These are phyloP conservation scores for Biscutella laevigata DNA, from an alignment of 441 rosid species.

Conservation along the genomic window DNA sequence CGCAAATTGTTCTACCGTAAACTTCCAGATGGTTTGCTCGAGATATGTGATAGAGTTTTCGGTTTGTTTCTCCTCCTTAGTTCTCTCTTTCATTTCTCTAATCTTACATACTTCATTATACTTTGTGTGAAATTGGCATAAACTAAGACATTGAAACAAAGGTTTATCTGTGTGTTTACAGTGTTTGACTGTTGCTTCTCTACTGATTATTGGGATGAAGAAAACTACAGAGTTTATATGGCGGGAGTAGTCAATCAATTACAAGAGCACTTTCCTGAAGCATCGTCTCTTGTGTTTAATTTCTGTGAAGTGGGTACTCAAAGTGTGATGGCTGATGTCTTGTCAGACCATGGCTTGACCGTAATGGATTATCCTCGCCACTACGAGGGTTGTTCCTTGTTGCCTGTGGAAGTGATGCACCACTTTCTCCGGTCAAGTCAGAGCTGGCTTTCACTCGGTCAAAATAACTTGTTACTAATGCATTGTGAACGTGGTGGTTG, in stretches of 20 bases:
- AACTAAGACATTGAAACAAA: slow-evolving; percentile 12
- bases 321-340: slow-evolving; percentile 46
- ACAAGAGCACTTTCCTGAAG: slow-evolving; percentile 66
- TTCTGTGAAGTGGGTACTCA: slow-evolving; percentile 61
- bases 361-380: slow-evolving; percentile 96
- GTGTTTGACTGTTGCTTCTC: slow-evolving; percentile 91
- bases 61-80: slow-evolving; percentile 36
- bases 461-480: slow-evolving; percentile 68
- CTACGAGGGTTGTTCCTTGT: slow-evolving; percentile 78
- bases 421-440: slow-evolving; percentile 87
- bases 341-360: slow-evolving; percentile 71
- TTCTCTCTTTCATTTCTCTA: slow-evolving; percentile 2
- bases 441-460: slow-evolving; percentile 91
- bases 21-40: slow-evolving; percentile 89
- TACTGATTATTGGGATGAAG: slow-evolving; percentile 53
- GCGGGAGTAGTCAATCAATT: slow-evolving; percentile 57
- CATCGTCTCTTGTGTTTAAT: slow-evolving; percentile 78
- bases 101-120: not conserved
- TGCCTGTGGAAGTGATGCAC: slow-evolving; percentile 75
- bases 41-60: slow-evolving; percentile 78
- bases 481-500: slow-evolving; percentile 86
- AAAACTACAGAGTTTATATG: slow-evolving; percentile 51
- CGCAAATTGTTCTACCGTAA: slow-evolving; percentile 74
- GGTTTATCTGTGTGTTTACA: slow-evolving; percentile 19
- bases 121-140: not conserved